phyloP scores from a whole-genome alignment of 2,329 filamentous ascomycete genomes.

The Neofusicoccum sp. region DNA sequence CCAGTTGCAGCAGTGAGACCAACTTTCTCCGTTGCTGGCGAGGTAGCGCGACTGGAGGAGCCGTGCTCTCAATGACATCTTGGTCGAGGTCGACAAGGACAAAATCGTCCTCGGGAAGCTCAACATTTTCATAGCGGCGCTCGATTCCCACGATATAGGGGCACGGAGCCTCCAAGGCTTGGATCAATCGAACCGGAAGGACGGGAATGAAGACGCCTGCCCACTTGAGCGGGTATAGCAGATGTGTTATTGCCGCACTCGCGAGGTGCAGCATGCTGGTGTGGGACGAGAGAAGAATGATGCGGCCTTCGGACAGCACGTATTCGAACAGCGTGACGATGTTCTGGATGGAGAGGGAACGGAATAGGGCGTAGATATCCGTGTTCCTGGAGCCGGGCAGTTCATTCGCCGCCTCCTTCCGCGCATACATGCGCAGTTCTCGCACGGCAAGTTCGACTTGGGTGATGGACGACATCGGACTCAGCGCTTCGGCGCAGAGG shows the following conservation, averaged over 20 bases:
- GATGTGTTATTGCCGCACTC: conserved; percentile 77
- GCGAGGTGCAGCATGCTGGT: conserved; percentile 94
- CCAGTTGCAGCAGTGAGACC: conserved; percentile 79
- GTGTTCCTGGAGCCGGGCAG: conserved; percentile 87
- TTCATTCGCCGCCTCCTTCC: conserved; percentile 91
- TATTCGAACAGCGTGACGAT: conserved; percentile 92
- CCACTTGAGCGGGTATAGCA: conserved; percentile 91
- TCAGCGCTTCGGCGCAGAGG: conserved; percentile 90
- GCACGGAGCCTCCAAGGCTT: conserved; percentile 89
- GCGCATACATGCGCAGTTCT: conserved; percentile 85
- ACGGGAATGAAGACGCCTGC: conserved; percentile 91
- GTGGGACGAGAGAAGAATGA: conserved; percentile 93
- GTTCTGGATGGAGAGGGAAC: conserved; percentile 85
- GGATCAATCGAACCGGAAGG: conserved; percentile 80
- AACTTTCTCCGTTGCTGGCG: conserved; percentile 89
- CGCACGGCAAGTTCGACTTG: conserved; percentile 90
- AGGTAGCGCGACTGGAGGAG: conserved; percentile 74
- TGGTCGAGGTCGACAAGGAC: conserved; percentile 86
- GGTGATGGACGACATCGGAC: conserved; percentile 87
- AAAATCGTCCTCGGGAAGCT: conserved; percentile 91
- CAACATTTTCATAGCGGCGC: conserved; percentile 79
- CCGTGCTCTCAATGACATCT: conserved; percentile 83
- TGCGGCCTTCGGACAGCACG: conserved; percentile 86
- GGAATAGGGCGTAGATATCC: conserved; percentile 90
- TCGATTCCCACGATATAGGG: conserved; percentile 97